Conservation (phyloP, 192 early-diverging fungal genomes). For the Mortierella hygrophila region DNA sequence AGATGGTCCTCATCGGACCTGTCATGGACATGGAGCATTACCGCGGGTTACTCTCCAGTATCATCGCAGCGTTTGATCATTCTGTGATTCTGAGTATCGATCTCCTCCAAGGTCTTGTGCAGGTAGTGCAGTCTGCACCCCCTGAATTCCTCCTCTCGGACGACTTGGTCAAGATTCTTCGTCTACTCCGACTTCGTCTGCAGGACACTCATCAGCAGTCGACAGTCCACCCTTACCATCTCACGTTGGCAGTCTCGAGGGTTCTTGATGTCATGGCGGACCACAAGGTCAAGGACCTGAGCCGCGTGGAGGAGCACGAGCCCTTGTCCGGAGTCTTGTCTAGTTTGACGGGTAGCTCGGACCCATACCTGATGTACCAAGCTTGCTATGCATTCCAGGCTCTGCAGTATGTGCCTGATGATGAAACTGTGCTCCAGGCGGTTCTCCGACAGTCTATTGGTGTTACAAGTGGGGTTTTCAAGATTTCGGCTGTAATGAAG, state of each 20-base stretch:
- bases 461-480: no score
- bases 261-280: background rate
- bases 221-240: background rate
- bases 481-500: no score
- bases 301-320: no score
- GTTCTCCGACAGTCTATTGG: no score
- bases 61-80: background rate
- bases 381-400: no score
- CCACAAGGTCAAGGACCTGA: no score
- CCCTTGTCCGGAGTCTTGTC: no score
- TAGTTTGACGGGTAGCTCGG: no score
- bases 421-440: no score
- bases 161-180: background rate
- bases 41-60: background rate
- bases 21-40: background rate
- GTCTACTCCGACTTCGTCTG: background rate
- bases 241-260: background rate
- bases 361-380: no score
- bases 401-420: no score
- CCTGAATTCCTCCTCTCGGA: background rate
- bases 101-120: background rate
- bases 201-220: background rate
- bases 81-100: background rate
- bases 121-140: background rate
- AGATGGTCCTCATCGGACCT: background rate